These are phyloP conservation scores for Xylariaceae sp. DNA, from an alignment of 2,329 filamentous ascomycete species.

Conservation along the genomic window DNA sequence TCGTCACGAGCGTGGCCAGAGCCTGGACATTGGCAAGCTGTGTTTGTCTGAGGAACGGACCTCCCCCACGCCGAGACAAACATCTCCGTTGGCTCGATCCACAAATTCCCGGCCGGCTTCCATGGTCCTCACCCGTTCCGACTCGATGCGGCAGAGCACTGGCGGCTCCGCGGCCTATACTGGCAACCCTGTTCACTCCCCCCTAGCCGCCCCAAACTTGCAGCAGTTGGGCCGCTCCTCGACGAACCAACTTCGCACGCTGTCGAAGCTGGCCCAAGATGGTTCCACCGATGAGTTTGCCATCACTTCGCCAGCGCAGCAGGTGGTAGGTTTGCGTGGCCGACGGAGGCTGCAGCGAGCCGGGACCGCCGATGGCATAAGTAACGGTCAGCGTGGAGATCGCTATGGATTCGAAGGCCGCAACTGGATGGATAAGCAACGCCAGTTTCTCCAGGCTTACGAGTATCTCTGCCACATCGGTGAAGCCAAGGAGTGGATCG, in stretches of 20 bases:
- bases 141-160: conserved; percentile 37
- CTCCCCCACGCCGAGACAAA: conserved; percentile 31
- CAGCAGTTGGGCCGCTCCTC: conserved; percentile 79
- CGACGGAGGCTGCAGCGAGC: conserved; percentile 73
- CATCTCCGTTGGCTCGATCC: conserved; percentile 12
- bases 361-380: conserved; percentile 42
- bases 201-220: conserved; percentile 63
- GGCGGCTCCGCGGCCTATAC: conserved; percentile 23
- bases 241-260: conserved; percentile 78
- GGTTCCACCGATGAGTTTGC: conserved; percentile 72
- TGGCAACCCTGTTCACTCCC: conserved; percentile 31
- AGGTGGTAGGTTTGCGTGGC: conserved; percentile 82
- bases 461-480: conserved; percentile 98
- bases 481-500: conserved; percentile 98
- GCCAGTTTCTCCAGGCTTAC: conserved; percentile 92
- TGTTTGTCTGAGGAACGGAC: conserved; percentile 37
- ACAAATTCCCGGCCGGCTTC: conserved; percentile 45
- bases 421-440: conserved; percentile 99
- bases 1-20: conserved; percentile 53
- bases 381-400: conserved; percentile 33
- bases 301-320: conserved; percentile 68
- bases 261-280: conserved; percentile 75
- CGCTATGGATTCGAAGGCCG: conserved; percentile 68
- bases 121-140: conserved; percentile 52
- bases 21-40: conserved; percentile 52